These are phyloP conservation scores for Pichia sp. DNA, from an alignment of 1,139 yeast species.

Conservation along the genomic window DNA sequence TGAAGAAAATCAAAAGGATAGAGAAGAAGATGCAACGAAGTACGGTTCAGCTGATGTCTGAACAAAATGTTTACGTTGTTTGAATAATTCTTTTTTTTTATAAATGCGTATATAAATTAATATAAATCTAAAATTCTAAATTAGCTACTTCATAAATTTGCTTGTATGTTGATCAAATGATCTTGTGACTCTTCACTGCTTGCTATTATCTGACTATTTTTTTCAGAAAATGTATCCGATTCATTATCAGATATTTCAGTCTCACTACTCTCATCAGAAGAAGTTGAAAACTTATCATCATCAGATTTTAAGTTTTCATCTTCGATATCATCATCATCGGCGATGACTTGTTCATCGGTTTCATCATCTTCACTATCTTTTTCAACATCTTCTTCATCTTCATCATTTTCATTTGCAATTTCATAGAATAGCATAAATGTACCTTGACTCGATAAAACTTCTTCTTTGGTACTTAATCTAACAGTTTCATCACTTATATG, in stretches of 20 bases:
- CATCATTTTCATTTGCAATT: conserved; percentile 27
- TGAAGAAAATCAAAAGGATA: conserved; percentile 35
- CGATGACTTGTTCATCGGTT: conserved; percentile 4
- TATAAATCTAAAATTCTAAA: background rate
- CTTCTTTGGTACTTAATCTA: conserved; percentile 68
- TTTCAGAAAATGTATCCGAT: background rate
- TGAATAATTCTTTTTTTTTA: background rate
- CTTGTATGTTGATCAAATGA: conserved; percentile 25
- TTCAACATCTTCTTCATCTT: conserved; percentile 31
- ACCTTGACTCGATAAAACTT: conserved; percentile 76
- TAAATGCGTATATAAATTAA: background rate
- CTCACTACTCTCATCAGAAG: conserved; percentile 1
- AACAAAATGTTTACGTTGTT: background rate
- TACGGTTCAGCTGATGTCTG: conserved; percentile 8
- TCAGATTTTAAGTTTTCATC: conserved; percentile 23
- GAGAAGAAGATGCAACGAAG: conserved; percentile 7
- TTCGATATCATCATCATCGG: conserved; percentile 23
- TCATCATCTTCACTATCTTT: conserved; percentile 14
- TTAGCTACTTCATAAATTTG: conserved; percentile 19
- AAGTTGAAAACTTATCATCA: conserved; percentile 5
- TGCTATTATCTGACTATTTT: background rate
- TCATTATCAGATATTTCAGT: background rate
- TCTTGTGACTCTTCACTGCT: conserved; percentile 14
- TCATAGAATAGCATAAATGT: conserved; percentile 92
- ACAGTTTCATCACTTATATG: conserved; percentile 87